These are phyloP conservation scores for Exophiala lecanii-corni DNA, from an alignment of 2,329 filamentous ascomycete genomes.

Conservation along the genomic window DNA sequence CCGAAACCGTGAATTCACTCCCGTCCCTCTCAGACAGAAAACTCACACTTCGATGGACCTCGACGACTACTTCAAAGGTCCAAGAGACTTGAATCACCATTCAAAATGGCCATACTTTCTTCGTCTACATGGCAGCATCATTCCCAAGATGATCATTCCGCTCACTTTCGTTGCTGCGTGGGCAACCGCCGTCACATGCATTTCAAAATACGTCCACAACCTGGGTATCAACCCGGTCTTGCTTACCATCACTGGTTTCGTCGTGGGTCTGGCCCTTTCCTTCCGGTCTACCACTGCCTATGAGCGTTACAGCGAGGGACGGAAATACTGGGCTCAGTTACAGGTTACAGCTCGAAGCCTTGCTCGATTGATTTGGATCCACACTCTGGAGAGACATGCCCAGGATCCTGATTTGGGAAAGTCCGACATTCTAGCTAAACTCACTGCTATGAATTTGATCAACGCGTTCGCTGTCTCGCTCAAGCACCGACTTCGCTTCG, in stretches of 20 bases:
- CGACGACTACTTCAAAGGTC: constrained; percentile 58
- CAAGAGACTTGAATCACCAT: constrained; percentile 66
- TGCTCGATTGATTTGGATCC: constrained; percentile 75
- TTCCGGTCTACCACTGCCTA: constrained; percentile 75
- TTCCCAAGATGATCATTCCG: constrained; percentile 70
- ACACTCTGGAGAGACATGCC: constrained; percentile 58
- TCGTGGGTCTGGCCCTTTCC: constrained; percentile 72
- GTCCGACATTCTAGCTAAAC: constrained; percentile 64
- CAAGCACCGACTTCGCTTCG: constrained; percentile 79
- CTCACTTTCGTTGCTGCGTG: constrained; percentile 59
- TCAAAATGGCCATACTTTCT: constrained; percentile 74
- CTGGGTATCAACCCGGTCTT: constrained; percentile 62
- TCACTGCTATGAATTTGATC: constrained; percentile 71
- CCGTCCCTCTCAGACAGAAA: constrained; percentile 13
- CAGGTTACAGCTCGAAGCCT: constrained; percentile 54
- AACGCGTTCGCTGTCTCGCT: constrained; percentile 71
- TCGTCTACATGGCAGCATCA: constrained; percentile 69
- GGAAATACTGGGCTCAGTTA: constrained; percentile 59
- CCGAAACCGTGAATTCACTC: constrained; percentile 17
- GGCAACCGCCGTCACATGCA: constrained; percentile 60
- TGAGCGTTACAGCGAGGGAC: constrained; percentile 61
- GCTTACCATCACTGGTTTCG: constrained; percentile 74
- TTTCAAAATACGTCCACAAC: constrained; percentile 45
- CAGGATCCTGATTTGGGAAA: constrained; percentile 47
- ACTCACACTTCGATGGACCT: constrained; percentile 41